Evolutionary conservation across 306 rosid species (phyloP).

Genomic region (Rosa chinensis): DNA sequence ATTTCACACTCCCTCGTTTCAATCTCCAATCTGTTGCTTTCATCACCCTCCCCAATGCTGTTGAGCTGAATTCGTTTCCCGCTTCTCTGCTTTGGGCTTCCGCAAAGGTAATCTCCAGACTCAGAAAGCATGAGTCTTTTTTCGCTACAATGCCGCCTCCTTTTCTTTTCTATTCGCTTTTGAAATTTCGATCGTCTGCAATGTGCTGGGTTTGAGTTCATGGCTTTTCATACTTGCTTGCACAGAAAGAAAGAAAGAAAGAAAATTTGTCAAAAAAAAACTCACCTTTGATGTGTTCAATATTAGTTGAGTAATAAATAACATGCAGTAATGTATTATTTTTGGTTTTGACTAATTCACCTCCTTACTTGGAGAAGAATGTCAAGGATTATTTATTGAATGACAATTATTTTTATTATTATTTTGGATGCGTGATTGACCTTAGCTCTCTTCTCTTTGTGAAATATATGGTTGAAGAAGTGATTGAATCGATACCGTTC

Average conservation of each 20-base stretch:
- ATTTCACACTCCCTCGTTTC: background rate
- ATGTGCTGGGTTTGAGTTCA: background rate
- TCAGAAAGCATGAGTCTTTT: background rate
- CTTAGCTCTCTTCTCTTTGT: background rate
- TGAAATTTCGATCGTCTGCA: background rate
- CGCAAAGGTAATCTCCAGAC: conserved; percentile 14
- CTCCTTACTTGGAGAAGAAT: background rate
- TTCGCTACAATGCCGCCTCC: background rate
- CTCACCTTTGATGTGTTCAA: background rate
- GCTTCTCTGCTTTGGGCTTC: conserved; percentile 10
- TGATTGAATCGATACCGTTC: background rate
- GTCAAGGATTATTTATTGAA: background rate
- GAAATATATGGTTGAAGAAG: background rate
- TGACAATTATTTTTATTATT: too few species aligned
- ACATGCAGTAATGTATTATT: background rate
- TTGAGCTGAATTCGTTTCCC: background rate
- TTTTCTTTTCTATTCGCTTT: background rate
- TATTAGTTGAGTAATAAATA: background rate
- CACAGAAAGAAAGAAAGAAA: background rate
- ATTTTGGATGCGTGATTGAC: background rate
- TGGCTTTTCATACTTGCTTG: background rate
- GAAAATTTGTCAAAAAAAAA: background rate
- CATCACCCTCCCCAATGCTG: conserved; percentile 11
- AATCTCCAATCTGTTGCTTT: background rate
- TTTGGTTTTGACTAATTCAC: background rate